Base-by-base conservation (phyloP, 2,329 filamentous ascomycete species). In the Helminthosporium solani region DNA sequence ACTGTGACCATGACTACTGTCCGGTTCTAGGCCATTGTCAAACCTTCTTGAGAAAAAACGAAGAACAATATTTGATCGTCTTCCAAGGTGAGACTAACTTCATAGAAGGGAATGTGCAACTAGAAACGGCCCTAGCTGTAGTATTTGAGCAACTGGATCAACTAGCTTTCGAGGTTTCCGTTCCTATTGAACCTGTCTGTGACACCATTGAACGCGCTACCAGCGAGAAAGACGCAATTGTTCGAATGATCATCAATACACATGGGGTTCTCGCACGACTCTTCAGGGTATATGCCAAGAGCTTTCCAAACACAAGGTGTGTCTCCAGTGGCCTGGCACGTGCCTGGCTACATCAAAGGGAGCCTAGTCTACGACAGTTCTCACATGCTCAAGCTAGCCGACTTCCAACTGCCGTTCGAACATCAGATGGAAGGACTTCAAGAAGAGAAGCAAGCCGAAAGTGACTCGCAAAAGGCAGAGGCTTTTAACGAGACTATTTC, bases 171-270 rank as follows among this genome's bases (percentile, higher is more conserved):
- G 61, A 64, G 40, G 60, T 60, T 2, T 57, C 64, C 9, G 55
- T 50, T 14, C 57, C 56, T 3, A 49, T 50, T 2, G 40, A 21
- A 36, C 38, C 49, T 1, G 54, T 58, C 11, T 49, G 56, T 15
- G 61, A 66, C n/a, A 60, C 54, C 0, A 60, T 66, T 14, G 35
- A 43, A 2, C 51, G 48, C 27, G 53, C 57, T 2, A 52, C 33
- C 0, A 62, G 58, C 28, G 57, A 50, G 3, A 58, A 61, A 27
- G 60, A 64, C 14, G 63, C 63, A 0, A 49, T 63, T 18, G 50
- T 58, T 9, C 50, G 63, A 2, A 53, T 64, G 14, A 54, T 63
- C 34, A 53, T 66, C 7, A 64, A 58, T 23, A 28, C 64, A 0
- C 64, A 66, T 37, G 60, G 61, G 1, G n/a, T n/a, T 34, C 49